These are phyloP conservation scores for Paralagenidium karlingii DNA, from an alignment of 352 stramenopile genomes.

Conservation along the genomic window DNA sequence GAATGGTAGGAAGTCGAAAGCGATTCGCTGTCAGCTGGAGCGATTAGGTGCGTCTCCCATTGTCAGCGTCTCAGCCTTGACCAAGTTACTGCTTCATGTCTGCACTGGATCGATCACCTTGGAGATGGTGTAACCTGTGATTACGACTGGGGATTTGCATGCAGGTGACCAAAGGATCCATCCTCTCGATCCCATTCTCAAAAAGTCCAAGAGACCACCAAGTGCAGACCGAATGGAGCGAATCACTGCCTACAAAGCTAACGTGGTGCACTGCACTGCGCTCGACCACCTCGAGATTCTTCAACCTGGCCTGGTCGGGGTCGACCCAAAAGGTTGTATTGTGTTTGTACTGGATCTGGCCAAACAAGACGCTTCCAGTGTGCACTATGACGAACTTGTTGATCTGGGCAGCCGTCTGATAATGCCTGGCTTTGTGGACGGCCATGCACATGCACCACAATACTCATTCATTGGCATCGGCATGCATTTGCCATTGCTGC, in stretches of 20 bases:
- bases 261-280: conserved; percentile 56
- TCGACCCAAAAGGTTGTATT: conserved; percentile 28
- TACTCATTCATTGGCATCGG: conserved; percentile 89
- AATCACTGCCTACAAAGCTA: conserved; percentile 64
- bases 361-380: conserved; percentile 2
- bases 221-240: too few species aligned
- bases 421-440: conserved; percentile 89
- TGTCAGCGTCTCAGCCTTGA: too few species aligned
- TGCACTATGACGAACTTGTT: conserved; percentile 21
- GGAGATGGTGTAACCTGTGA: too few species aligned
- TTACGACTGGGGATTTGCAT: too few species aligned
- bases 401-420: conserved; percentile 73
- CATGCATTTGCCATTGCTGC: conserved; percentile 87
- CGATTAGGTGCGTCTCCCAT: too few species aligned
- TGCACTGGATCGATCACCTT: too few species aligned
- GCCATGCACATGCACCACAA: conserved; percentile 90
- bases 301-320: conserved; percentile 46
- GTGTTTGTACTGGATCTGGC: conserved; percentile 23
- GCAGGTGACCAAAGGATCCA: too few species aligned
- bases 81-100: too few species aligned
- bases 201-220: too few species aligned
- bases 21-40: too few species aligned
- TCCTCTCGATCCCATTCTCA: too few species aligned
- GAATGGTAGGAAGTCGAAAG: too few species aligned
- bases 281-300: conserved; percentile 48